Evolutionary conservation across 1,284 basidiomycete species (phyloP), one percentile per base, ranked within the genome.

Genomic region (Sanguinoderma infundibulare): DNA sequence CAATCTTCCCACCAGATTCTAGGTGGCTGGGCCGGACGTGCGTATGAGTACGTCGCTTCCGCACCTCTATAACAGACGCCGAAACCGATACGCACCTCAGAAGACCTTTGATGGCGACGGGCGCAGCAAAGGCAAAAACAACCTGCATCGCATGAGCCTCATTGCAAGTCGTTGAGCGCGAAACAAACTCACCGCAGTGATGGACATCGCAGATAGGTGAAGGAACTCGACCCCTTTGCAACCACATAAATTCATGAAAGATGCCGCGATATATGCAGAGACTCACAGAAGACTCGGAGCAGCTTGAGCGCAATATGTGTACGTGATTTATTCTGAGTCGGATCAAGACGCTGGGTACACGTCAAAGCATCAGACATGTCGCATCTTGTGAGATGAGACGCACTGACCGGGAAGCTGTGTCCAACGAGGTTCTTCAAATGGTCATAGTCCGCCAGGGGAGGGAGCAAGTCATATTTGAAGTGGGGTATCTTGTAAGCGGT

Each of bases 371-470:
- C 10, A 10, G 39, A 10, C 34, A 10, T 17, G n/a, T 50, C n/a
- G n/a, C 20, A 20, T 22, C 8, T 0, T 20, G 32, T 20, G n/a
- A 9, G 0, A 9, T 10, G 20, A 35, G 26, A 50, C 50, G 17
- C 20, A 57, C 71, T n/a, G 53, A 72, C 76, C 5, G 70, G 70
- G 56, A 77, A 72, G 60, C 74, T 72, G 12, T 71, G 71, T 38
- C 74, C 67, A 42, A 78, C 77, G 1, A 85, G 74, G 62, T 77
- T 70, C 36, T 72, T 72, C 1, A 81, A 74, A 32, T 73, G 70
- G 63, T 85, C 82, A 59, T 81, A 81, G 63, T 85, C 83, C 0
- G 81, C 75, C 14, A 84, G 64, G 0, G 81, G 79, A 17, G 81
- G 83, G 5, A 81, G 65, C 62, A 75, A 64, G 10, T 75, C 75